A percentile compares a stretch with the other conserved stretches of the same genome.
These are phyloP conservation scores for Monoraphidium neglectum DNA, from an alignment of 139 green algal genomes.

Conservation along the genomic window DNA sequence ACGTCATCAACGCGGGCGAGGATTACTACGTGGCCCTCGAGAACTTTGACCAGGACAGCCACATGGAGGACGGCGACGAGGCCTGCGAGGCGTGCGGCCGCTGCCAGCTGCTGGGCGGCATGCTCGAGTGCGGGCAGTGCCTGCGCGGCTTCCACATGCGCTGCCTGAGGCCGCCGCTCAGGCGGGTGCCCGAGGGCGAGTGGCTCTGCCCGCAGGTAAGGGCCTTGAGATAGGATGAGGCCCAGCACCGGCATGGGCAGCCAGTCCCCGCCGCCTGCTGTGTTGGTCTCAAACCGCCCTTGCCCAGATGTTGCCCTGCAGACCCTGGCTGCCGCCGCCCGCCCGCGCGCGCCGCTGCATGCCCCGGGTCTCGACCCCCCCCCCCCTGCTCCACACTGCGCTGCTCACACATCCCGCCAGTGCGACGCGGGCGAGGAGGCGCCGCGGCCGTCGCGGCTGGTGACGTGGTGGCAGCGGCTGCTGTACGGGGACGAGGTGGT, in stretches of 20 bases:
- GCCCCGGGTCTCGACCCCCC: neutral
- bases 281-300: too few relatives aligned
- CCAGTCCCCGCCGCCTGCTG: too few relatives aligned
- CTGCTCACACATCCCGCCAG: too few relatives aligned
- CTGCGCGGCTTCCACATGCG: constrained; percentile 84
- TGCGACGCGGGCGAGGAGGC: neutral
- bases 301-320: too few relatives aligned
- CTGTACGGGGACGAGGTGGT: constrained; percentile 52
- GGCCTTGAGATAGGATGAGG: too few relatives aligned
- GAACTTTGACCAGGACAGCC: neutral
- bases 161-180: constrained; percentile 80
- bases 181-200: constrained; percentile 67
- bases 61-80: constrained; percentile 23
- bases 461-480: constrained; percentile 29
- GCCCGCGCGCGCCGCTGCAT: too few relatives aligned
- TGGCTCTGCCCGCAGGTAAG: constrained; percentile 14
- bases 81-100: constrained; percentile 18
- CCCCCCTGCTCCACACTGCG: too few relatives aligned
- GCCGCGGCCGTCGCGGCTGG: neutral
- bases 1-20: constrained; percentile 9
- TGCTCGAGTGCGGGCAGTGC: constrained; percentile 92
- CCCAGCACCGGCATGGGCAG: too few relatives aligned
- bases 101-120: constrained; percentile 8
- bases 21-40: constrained; percentile 26
- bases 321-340: too few relatives aligned